These are phyloP conservation scores for Gracilaria gracilis DNA, from an alignment of 23 red algal species.

Conservation along the genomic window DNA sequence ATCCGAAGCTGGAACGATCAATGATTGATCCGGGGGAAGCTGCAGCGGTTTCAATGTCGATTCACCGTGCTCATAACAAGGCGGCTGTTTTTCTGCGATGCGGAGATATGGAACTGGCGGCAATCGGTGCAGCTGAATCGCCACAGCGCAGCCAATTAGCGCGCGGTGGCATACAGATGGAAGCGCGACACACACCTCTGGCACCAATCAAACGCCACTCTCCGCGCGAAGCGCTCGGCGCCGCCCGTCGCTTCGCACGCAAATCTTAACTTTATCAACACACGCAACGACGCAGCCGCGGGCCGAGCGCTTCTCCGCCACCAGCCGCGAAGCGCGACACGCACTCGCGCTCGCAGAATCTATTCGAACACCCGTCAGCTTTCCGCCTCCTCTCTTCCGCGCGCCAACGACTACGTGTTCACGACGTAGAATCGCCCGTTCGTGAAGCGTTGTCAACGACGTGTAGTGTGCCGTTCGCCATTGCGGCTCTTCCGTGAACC, in stretches of 20 bases:
- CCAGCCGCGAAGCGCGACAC: background rate
- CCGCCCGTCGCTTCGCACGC: constrained; percentile 11
- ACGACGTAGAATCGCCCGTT: background rate
- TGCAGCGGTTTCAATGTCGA: too few relatives aligned
- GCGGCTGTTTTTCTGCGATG: too few relatives aligned
- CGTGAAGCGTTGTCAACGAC: background rate
- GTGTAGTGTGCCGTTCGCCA: background rate
- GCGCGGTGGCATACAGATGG: background rate
- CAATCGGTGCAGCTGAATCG: background rate
- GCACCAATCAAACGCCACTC: background rate
- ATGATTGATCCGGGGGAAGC: too few relatives aligned
- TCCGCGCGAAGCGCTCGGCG: too few relatives aligned
- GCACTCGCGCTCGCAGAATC: too few relatives aligned
- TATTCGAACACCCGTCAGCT: too few relatives aligned
- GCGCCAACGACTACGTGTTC: too few relatives aligned
- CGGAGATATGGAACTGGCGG: constrained; percentile 2
- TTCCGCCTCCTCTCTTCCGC: background rate
- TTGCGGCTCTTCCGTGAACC: background rate
- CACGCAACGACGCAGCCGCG: background rate
- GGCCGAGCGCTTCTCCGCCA: background rate
- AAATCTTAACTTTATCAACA: background rate
- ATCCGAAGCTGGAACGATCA: too few relatives aligned
- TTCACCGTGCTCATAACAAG: too few relatives aligned
- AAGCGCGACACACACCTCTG: background rate
- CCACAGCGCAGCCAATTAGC: background rate